Evolutionary conservation across 2,329 filamentous ascomycete species (phyloP), one percentile per base, ranked within the genome.

Genomic region (Leptographium procerum): DNA sequence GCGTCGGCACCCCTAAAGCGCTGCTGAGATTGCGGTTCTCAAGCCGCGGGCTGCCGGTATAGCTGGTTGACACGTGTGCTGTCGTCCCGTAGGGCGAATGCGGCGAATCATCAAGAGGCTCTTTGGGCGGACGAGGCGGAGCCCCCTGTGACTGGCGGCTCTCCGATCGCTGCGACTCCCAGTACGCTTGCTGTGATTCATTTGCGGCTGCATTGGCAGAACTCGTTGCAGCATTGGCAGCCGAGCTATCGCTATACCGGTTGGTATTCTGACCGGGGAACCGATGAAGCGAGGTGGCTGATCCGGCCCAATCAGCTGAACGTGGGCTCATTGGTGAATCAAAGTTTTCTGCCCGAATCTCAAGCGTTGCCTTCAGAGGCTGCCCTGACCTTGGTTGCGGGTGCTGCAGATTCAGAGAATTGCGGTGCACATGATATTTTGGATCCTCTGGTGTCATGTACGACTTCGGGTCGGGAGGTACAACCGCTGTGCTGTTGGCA

Each of bases 391-490:
- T 78, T 10, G 88, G 88, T 69, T 91, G 88, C 7, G 88, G 88
- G 70, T 92, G 88, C 67, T 90, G 84, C 45, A 92, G 74, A 66
- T 90, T 89, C 58, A 91, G 70, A 29, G 87, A 91, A 72, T 91
- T 89, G 64, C 88, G 85, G 69, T 91, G 87, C 58, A 87, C 87
- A 70, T 87, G 86, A 70, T 91, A 91, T 70, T 91, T 91, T 52
- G 88, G 87, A 64, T 91, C 86, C 66, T 82, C 85, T 33, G 75
- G 74, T 5, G 78, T 78, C 66, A 80, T 77, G 59, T 81, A 81
- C 2, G 78, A 75, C 48, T 80, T 75, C 7, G 82, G 73, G 4
- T 78, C 77, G 0, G 75, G 76, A 19, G 69, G 64, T 26, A 61
- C 60, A 11, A 59, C 24, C 5, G 57, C 47, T 3, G 34, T 45